Evolutionary conservation across 2,329 filamentous ascomycete genomes (phyloP).

Genomic region (Neopestalotiopsis sp.): DNA sequence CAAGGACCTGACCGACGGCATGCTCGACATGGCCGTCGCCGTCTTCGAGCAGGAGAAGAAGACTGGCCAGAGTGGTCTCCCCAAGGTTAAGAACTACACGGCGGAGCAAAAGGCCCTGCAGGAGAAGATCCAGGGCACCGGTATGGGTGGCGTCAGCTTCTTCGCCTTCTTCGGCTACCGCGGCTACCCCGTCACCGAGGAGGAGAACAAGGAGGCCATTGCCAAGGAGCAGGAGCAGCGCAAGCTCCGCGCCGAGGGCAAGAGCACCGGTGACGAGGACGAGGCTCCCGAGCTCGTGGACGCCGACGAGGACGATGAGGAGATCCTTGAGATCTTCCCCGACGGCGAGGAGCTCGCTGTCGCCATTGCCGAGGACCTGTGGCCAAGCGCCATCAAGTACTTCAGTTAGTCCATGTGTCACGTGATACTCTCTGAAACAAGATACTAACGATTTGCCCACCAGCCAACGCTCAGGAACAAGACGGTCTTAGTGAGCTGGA

Average conservation of each 20-base stretch:
- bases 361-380: conserved; percentile 84
- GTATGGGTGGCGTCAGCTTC: conserved; percentile 75
- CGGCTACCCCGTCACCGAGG: conserved; percentile 71
- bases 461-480: conserved; percentile 58
- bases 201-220: conserved; percentile 70
- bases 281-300: conserved; percentile 56
- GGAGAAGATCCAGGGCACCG: conserved; percentile 63
- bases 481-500: conserved; percentile 59
- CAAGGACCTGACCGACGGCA: conserved; percentile 82
- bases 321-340: conserved; percentile 85
- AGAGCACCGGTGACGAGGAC: conserved; percentile 60
- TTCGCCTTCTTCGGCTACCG: conserved; percentile 89
- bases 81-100: conserved; percentile 43
- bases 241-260: conserved; percentile 52
- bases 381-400: conserved; percentile 86
- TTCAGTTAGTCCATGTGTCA: conserved; percentile 70
- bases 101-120: conserved; percentile 56
- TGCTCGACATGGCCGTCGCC: conserved; percentile 75
- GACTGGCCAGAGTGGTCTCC: conserved; percentile 34
- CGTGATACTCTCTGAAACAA: neutral
- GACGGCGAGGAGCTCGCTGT: conserved; percentile 83
- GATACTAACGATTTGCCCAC: conserved; percentile 15
- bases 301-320: conserved; percentile 66
- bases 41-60: conserved; percentile 68
- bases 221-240: conserved; percentile 67